phyloP scores from a whole-genome alignment of 2,329 filamentous ascomycete genomes.

The Cytospora schulzeri region DNA sequence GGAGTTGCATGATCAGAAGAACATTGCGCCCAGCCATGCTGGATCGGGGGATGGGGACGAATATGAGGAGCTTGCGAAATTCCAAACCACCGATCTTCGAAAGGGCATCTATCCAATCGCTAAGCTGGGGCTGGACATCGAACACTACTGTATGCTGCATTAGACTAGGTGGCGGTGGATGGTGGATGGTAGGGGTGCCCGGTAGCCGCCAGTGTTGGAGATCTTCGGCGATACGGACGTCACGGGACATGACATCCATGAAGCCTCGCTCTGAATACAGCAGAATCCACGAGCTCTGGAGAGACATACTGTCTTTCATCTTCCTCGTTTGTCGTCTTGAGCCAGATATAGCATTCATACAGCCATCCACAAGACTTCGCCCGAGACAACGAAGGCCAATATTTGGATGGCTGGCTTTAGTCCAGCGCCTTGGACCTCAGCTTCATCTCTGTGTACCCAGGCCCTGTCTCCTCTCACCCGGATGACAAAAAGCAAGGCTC shows the following conservation, averaged over 20 bases:
- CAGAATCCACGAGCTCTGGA: background rate
- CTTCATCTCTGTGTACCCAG: background rate
- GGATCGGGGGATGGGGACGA: background rate
- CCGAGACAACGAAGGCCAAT: background rate
- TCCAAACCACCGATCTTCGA: background rate
- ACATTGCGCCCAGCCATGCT: background rate
- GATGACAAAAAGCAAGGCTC: background rate
- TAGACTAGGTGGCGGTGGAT: conserved; percentile 10
- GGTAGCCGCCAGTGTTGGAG: conserved; percentile 6
- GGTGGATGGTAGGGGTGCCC: conserved; percentile 20
- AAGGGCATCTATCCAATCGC: conserved; percentile 4
- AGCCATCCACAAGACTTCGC: background rate
- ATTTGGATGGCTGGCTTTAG: background rate
- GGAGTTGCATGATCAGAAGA: background rate
- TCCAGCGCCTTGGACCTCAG: conserved; percentile 1
- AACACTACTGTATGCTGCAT: conserved; percentile 12
- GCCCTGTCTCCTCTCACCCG: background rate
- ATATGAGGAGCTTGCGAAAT: background rate
- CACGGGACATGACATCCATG: background rate
- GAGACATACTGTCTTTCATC: conserved; percentile 13
- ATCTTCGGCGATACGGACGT: conserved; percentile 1
- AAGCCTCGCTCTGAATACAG: background rate
- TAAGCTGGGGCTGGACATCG: conserved; percentile 4
- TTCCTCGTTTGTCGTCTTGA: conserved; percentile 6
- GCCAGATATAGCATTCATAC: background rate